phyloP scores from a whole-genome alignment of 371 early-diverging fungal species.

The Cokeromyces recurvatus region DNA sequence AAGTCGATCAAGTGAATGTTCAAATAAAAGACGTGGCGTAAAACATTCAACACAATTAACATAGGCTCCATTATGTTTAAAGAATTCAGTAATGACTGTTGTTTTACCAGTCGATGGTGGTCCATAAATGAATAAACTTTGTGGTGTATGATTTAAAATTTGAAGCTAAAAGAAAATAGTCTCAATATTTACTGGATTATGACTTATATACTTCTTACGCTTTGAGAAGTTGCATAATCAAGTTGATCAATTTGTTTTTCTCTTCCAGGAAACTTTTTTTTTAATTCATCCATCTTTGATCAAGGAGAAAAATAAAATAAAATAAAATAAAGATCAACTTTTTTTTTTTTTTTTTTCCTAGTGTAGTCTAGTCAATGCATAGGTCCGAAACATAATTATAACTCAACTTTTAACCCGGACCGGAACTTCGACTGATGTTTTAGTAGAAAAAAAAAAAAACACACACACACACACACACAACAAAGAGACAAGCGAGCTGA shows the following conservation, averaged over 20 bases:
- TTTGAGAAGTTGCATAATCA: slow-evolving; percentile 41
- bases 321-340: neutral
- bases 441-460: too few relatives aligned
- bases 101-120: slow-evolving; percentile 79
- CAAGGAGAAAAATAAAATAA: neutral
- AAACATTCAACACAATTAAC: slow-evolving; percentile 73
- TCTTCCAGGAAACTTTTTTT: slow-evolving; percentile 55
- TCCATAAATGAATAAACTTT: slow-evolving; percentile 59
- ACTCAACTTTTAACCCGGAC: too few relatives aligned
- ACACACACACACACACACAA: too few relatives aligned
- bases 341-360: neutral
- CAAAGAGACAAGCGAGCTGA: too few relatives aligned
- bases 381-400: too few relatives aligned
- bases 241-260: slow-evolving; percentile 55
- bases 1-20: slow-evolving; percentile 62
- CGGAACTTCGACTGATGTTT: too few relatives aligned
- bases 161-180: too few relatives aligned
- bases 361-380: too few relatives aligned
- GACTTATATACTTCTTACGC: too few relatives aligned
- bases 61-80: slow-evolving; percentile 36
- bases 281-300: slow-evolving; percentile 4
- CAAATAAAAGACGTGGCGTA: slow-evolving; percentile 72
- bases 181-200: too few relatives aligned
- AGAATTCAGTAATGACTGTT: slow-evolving; percentile 43
- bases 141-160: slow-evolving; percentile 11